Evolutionary conservation across 768 basidiomycete species (phyloP), one percentile per base, ranked within the genome.

Genomic region (Suillus alpinus): DNA sequence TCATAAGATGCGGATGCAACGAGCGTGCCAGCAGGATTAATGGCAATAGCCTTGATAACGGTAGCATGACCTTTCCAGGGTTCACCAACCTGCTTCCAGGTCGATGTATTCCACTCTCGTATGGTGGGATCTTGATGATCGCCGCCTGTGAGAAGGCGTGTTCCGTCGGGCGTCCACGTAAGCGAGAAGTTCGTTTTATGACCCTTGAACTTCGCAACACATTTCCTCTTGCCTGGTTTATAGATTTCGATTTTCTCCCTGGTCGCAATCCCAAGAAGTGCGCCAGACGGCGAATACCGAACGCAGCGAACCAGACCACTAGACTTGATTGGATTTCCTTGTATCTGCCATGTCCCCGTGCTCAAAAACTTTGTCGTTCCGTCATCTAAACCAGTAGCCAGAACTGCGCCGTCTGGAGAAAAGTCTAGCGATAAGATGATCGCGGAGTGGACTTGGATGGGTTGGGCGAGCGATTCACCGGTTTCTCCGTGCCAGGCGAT

Each of bases 91-190:
- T 3, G 12, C 23, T 14, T 6, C 44, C 44, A 46, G 23, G 44
- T 46, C 44, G 3, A 23, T 13, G 44, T 14, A 23, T 46, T 23
- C 44, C 44, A 44, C 12, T 44, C 43, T 2, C 2, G 12, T 44
- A 44, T 13, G 20, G 0, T 6, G 5, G 0, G 0, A 23, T 6
- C 6, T n/a, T n/a, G n/a, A n/a, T n/a, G n/a, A n/a, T n/a, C n/a
- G 43, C 20, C 0, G 20, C 2, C 12, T 23, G 6, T 20, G 23
- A 44, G 20, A 44, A 44, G 43, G 43, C 43, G 43, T 2, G 43
- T 23, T 4, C 43, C 43, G 13, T 44, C 20, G 20, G 43, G 43
- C 12, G 43, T 44, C 43, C 43, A 44, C 2, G 12, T 10, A n/a
- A n/a, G n/a, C n/a, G n/a, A n/a, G 43, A 20, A 10, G 43, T 20